phyloP scores from a whole-genome alignment of 345 rosid genomes.

The Orychophragmus violaceus region DNA sequence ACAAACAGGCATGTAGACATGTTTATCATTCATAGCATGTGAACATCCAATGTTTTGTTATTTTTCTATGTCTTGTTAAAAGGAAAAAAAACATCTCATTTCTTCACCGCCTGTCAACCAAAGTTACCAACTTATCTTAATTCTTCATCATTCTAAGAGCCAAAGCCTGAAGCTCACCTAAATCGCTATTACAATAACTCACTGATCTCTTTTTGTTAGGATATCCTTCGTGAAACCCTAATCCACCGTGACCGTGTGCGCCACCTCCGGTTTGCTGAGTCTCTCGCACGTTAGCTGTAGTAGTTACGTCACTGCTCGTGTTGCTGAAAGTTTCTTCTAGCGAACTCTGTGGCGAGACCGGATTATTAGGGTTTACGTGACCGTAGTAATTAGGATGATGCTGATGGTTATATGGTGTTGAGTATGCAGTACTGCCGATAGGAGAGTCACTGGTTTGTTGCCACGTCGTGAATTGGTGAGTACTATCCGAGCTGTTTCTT shows the following conservation, averaged over 20 bases:
- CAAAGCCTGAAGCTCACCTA: constrained; percentile 83
- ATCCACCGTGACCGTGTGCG: constrained; percentile 15
- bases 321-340: constrained; percentile 51
- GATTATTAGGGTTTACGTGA: constrained; percentile 38
- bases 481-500: constrained; percentile 15
- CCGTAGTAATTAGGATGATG: constrained; percentile 15
- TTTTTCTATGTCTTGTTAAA: background rate
- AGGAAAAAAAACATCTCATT: background rate
- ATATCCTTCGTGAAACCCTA: constrained; percentile 33
- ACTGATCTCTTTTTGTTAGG: constrained; percentile 29
- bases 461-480: constrained; percentile 18
- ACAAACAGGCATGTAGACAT: constrained; percentile 14
- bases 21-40: constrained; percentile 15
- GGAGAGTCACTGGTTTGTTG: constrained; percentile 30
- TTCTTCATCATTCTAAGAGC: constrained; percentile 83
- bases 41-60: constrained; percentile 14
- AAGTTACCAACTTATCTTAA: constrained; percentile 18
- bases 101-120: background rate
- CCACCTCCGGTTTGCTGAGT: constrained; percentile 6
- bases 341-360: constrained; percentile 68
- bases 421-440: constrained; percentile 25
- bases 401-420: constrained; percentile 18
- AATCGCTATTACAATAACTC: constrained; percentile 37
- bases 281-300: constrained; percentile 12
- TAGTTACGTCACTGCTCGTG: constrained; percentile 27